Conservation (phyloP, 2,329 filamentous ascomycete species). For the Verticillium zaregamsianum region DNA sequence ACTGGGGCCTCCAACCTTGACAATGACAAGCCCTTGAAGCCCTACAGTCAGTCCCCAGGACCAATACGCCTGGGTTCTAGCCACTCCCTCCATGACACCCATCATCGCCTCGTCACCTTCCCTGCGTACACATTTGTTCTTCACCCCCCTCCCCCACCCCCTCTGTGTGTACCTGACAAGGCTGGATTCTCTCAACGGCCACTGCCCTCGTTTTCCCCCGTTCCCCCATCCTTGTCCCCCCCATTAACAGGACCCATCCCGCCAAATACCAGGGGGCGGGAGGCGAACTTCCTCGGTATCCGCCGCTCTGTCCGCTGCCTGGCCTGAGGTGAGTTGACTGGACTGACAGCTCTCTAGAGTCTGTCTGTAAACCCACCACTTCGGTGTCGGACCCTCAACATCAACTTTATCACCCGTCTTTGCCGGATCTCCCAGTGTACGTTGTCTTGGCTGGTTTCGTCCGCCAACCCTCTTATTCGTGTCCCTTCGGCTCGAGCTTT, state of each 20-base stretch:
- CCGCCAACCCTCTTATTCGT: neutral
- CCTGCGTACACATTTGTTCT: neutral
- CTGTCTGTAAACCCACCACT: neutral
- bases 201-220: constrained; percentile 4
- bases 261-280: neutral
- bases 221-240: neutral
- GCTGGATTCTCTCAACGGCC: neutral
- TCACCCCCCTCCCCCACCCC: neutral
- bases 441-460: neutral
- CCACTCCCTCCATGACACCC: constrained; percentile 4
- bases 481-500: neutral
- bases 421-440: neutral
- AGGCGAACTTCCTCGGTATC: neutral
- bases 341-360: neutral
- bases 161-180: neutral
- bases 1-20: neutral
- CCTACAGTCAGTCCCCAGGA: neutral
- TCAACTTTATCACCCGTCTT: neutral
- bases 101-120: constrained; percentile 2
- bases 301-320: neutral
- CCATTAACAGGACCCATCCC: neutral
- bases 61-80: constrained; percentile 1
- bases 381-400: neutral
- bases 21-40: neutral
- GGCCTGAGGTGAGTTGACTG: neutral